These are phyloP conservation scores for Talaromyces piceae DNA, from an alignment of 2,329 filamentous ascomycete genomes.

Conservation along the genomic window DNA sequence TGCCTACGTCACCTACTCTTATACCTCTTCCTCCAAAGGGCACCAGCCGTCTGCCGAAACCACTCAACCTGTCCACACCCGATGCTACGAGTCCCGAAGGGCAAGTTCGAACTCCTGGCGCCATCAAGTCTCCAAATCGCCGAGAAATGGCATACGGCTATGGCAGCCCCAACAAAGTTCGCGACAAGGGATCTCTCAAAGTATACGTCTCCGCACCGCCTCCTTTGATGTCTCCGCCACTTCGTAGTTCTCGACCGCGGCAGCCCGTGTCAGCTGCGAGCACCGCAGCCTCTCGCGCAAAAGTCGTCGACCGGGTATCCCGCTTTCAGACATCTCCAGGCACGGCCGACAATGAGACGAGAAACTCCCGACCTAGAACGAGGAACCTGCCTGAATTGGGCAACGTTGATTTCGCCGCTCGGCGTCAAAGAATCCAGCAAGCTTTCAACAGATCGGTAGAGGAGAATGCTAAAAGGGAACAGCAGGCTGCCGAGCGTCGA, in stretches of 20 bases:
- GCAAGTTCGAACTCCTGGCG: slow-evolving; percentile 22
- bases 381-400: slow-evolving; percentile 55
- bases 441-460: slow-evolving; percentile 80
- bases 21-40: slow-evolving; percentile 33
- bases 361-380: slow-evolving; percentile 27
- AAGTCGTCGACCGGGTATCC: slow-evolving; percentile 52
- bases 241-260: slow-evolving; percentile 75
- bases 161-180: slow-evolving; percentile 31
- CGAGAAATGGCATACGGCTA: slow-evolving; percentile 26
- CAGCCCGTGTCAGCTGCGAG: slow-evolving; percentile 69
- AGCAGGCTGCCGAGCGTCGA: slow-evolving; percentile 46
- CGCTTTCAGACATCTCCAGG: slow-evolving; percentile 32
- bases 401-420: slow-evolving; percentile 76
- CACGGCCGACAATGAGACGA: slow-evolving; percentile 24
- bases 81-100: slow-evolving; percentile 18
- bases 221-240: slow-evolving; percentile 66
- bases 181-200: slow-evolving; percentile 55
- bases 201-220: slow-evolving; percentile 65
- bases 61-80: slow-evolving; percentile 8
- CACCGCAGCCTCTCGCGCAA: slow-evolving; percentile 62
- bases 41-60: slow-evolving; percentile 35
- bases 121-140: slow-evolving; percentile 28
- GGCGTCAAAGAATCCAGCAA: slow-evolving; percentile 72
- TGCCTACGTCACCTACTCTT: slow-evolving; percentile 21
- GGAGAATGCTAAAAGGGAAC: slow-evolving; percentile 55